Conservation (phyloP, 2,329 filamentous ascomycete genomes). For the Ascochyta pisi region DNA sequence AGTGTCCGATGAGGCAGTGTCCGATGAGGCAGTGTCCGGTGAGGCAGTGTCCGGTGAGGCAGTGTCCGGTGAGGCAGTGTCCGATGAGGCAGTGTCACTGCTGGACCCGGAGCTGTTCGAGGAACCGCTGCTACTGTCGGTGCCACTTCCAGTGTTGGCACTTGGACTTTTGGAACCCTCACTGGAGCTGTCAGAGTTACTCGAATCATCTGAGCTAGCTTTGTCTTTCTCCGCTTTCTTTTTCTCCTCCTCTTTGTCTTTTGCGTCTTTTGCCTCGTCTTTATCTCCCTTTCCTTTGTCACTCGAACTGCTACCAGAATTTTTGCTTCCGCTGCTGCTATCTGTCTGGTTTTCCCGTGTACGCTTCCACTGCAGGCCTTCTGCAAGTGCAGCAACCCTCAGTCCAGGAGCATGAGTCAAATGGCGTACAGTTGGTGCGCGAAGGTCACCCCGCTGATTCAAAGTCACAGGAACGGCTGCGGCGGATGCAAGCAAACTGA, state of each 20-base stretch:
- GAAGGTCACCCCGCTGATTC: conserved; percentile 1
- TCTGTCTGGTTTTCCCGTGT: neutral
- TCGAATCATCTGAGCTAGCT: too few species aligned
- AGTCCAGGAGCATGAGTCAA: neutral
- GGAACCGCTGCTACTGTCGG: neutral
- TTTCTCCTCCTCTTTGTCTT: too few species aligned
- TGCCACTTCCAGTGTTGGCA: neutral
- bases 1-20: too few species aligned
- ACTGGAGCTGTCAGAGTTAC: too few species aligned
- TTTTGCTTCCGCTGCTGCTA: neutral
- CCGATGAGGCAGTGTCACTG: neutral
- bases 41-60: too few species aligned
- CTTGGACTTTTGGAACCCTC: too few species aligned
- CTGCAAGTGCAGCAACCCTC: neutral
- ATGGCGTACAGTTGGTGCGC: neutral
- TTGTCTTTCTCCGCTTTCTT: too few species aligned
- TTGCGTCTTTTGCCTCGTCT: too few species aligned
- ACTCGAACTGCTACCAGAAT: neutral
- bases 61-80: too few species aligned
- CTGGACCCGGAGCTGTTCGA: neutral
- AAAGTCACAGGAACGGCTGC: conserved; percentile 6
- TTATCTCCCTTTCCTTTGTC: too few species aligned
- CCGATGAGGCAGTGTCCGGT: too few species aligned
- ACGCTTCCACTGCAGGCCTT: conserved; percentile 1
- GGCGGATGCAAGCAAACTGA: conserved; percentile 1